Conservation (phyloP, 805 yeast genomes). For the Lipomyces kockii region DNA sequence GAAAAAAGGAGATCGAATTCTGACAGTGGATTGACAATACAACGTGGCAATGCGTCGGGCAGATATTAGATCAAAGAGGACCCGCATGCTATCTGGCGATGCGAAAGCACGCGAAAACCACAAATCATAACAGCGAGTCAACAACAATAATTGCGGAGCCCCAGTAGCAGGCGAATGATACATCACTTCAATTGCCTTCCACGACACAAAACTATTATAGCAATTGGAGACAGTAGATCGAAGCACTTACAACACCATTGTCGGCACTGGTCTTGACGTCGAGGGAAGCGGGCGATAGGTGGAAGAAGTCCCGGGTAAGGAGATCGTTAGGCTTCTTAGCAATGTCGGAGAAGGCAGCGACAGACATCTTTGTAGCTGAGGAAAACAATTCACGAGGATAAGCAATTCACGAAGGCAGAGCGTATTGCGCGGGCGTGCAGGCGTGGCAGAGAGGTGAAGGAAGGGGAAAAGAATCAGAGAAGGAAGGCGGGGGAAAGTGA, state of each 20-base stretch:
- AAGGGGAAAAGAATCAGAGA: neutral
- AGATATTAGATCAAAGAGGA: neutral
- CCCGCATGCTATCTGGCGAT: neutral
- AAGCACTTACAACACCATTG: conserved; percentile 70
- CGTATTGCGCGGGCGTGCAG: neutral
- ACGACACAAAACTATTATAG: neutral
- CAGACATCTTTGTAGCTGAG: conserved; percentile 57
- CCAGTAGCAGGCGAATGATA: neutral
- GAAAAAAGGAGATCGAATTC: neutral
- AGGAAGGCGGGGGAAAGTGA: neutral
- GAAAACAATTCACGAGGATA: neutral
- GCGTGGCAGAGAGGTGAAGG: neutral
- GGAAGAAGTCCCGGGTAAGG: conserved; percentile 90
- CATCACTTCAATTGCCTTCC: neutral
- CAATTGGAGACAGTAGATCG: neutral
- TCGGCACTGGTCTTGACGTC: conserved; percentile 93
- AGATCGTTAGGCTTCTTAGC: conserved; percentile 91
- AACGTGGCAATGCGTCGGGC: neutral
- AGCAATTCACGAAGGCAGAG: neutral
- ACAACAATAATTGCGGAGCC: neutral
- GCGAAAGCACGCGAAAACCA: neutral
- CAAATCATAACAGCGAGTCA: neutral
- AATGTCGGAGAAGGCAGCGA: conserved; percentile 91
- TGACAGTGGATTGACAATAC: neutral
- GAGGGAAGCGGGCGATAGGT: conserved; percentile 80